Base-by-base conservation (phyloP, 1,284 basidiomycete species). In the Ceratobasidium sp. region DNA sequence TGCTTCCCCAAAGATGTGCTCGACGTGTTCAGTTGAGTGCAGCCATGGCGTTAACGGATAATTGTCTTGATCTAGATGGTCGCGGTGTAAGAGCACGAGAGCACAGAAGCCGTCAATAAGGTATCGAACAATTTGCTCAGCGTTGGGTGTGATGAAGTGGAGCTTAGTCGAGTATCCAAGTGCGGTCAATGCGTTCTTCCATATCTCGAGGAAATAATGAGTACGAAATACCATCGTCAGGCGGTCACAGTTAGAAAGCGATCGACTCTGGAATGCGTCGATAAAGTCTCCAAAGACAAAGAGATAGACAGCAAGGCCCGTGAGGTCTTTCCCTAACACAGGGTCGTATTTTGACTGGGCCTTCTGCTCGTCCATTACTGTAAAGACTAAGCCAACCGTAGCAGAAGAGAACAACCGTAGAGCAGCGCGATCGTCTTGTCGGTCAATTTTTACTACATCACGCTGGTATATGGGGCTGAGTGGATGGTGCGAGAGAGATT, bases 371-470 rank as follows among this genome's bases (percentile, higher is more conserved):
- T 19, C 14, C 5, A 27, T 31, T 1, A 57, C 31, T 17, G 36
- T 6, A 24, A 60, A 4, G 76, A 71, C 15, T 33, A 75, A 82
- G 1, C 80, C 36, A 1, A 85, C 73, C 1, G 78, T 76, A 1
- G 73, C 75, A 0, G 80, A 80, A 19, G 82, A 82, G 73, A 84
- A 84, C 0, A 83, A 60, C 0, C 83, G 80, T 0, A 77, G 76
- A 1, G 85, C 84, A 4, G 85, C 84, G 74, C 81, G 80, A 76
- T 87, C 84, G 77, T 86, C 85, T 78, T 86, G 85, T 2, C 79
- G 75, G 74, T 86, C 84, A 1, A 82, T 36, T 57, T 82, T 82
- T 19, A 81, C 77, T 14, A 85, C 82, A 77, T 86, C 84, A 0
- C 82, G 81, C 8, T 69, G 36, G 65, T 80, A 84, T 1, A 86